These are phyloP conservation scores for Micractinium conductrix DNA, from an alignment of 139 green algal species.

Conservation along the genomic window DNA sequence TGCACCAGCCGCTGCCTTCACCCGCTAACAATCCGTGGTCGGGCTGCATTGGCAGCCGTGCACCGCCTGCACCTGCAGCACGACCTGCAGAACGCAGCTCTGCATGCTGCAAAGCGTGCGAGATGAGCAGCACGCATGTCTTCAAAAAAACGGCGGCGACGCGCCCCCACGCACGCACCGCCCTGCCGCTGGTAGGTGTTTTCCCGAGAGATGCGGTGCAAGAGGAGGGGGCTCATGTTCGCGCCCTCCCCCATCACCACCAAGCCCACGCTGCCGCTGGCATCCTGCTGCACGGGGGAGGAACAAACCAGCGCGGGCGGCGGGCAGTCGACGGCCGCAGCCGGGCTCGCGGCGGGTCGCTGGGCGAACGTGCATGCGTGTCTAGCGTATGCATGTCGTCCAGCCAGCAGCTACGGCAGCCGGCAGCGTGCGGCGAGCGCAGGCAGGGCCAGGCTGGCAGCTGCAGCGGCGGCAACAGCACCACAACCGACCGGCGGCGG, in stretches of 20 bases:
- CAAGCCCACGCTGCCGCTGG: constrained; percentile 78
- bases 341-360: no score
- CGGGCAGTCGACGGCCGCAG: no score
- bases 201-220: constrained; percentile 85
- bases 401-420: not conserved
- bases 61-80: no score
- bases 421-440: not conserved
- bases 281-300: constrained; percentile 72
- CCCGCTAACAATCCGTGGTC: no score
- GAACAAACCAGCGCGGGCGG: no score
- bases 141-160: not conserved
- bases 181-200: constrained; percentile 88
- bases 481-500: not conserved
- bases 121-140: no score
- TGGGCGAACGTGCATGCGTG: no score
- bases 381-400: no score
- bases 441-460: not conserved
- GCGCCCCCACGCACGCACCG: constrained; percentile 44
- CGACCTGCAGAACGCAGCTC: no score
- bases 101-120: no score
- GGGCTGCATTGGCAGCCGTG: no score
- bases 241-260: constrained; percentile 92
- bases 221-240: constrained; percentile 73
- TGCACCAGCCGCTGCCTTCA: no score
- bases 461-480: not conserved